Conservation (phyloP, 805 yeast species). For the Zygosaccharomyces gambellarensis region DNA sequence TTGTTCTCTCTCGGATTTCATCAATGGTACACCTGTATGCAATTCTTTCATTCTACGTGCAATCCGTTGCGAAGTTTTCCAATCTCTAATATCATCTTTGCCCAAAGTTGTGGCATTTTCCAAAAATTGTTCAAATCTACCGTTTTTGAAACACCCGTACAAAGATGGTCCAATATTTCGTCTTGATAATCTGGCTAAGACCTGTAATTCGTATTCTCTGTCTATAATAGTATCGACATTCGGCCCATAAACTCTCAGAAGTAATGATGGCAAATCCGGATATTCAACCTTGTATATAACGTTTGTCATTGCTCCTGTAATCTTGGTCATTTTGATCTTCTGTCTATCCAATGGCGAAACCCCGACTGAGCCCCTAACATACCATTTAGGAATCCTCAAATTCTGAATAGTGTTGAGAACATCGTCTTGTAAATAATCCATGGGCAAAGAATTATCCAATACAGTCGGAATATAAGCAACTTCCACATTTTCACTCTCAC, state of each 20-base stretch:
- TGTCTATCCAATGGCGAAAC: constrained; percentile 35
- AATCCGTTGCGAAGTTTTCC: constrained; percentile 72
- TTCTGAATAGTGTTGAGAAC: constrained; percentile 58
- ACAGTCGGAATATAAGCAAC: constrained; percentile 51
- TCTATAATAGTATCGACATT: constrained; percentile 84
- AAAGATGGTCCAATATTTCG: constrained; percentile 84
- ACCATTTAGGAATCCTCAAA: constrained; percentile 77
- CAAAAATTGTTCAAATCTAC: constrained; percentile 89
- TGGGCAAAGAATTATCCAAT: constrained; percentile 72
- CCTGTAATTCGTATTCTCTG: constrained; percentile 70
- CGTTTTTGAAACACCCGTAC: constrained; percentile 85
- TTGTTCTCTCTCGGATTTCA: constrained; percentile 46
- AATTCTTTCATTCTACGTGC: constrained; percentile 96
- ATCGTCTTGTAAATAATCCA: constrained; percentile 82
- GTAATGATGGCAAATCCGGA: constrained; percentile 53
- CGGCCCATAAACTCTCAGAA: constrained; percentile 83
- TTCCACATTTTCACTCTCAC: constrained; percentile 25
- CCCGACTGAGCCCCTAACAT: constrained; percentile 38
- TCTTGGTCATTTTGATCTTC: constrained; percentile 53
- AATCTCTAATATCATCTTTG: constrained; percentile 66
- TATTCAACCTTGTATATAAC: constrained; percentile 76
- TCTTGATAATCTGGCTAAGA: constrained; percentile 65
- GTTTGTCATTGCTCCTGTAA: constrained; percentile 91
- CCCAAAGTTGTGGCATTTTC: constrained; percentile 76
- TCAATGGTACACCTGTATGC: constrained; percentile 71